A percentile compares a stretch with the other conserved stretches of the same genome.
These are phyloP conservation scores for Dictyostelium firmibasis DNA, from an alignment of 78 protist species.

Conservation along the genomic window DNA sequence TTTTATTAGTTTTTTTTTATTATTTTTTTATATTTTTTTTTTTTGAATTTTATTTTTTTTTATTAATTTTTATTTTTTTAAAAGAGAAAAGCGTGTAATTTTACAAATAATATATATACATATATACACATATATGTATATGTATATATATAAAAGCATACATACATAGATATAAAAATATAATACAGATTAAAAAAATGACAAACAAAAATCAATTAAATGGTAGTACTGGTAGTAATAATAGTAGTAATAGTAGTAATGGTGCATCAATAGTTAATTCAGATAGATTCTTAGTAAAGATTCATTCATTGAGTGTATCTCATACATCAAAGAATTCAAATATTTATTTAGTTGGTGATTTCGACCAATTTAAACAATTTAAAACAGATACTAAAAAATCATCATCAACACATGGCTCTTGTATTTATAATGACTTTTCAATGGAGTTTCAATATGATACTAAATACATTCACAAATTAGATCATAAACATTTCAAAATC, in stretches of 20 bases:
- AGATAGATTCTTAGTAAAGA: conserved; percentile 14
- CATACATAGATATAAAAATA: too few species aligned
- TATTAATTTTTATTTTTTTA: too few species aligned
- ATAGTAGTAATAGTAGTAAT: neutral
- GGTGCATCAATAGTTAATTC: neutral
- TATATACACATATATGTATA: too few species aligned
- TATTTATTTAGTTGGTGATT: conserved; percentile 23
- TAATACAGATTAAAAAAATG: too few species aligned
- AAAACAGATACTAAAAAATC: conserved; percentile 38
- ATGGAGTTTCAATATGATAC: conserved; percentile 60
- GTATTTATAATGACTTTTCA: neutral
- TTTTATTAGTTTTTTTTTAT: too few species aligned
- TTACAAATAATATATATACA: too few species aligned
- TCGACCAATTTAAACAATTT: conserved; percentile 39
- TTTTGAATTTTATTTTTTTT: too few species aligned
- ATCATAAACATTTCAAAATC: conserved; percentile 16
- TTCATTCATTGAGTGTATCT: neutral
- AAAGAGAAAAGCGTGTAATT: too few species aligned
- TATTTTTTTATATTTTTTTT: too few species aligned
- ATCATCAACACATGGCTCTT: neutral
- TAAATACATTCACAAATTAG: conserved; percentile 45
- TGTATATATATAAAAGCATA: too few species aligned
- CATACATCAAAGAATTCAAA: conserved; percentile 6
- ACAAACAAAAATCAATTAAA: neutral
- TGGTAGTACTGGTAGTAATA: neutral